Percentiles rank a stretch among this genome's conserved stretches.
Conservation (phyloP, 208 protist species). For the Sergeia podlipaevii region DNA sequence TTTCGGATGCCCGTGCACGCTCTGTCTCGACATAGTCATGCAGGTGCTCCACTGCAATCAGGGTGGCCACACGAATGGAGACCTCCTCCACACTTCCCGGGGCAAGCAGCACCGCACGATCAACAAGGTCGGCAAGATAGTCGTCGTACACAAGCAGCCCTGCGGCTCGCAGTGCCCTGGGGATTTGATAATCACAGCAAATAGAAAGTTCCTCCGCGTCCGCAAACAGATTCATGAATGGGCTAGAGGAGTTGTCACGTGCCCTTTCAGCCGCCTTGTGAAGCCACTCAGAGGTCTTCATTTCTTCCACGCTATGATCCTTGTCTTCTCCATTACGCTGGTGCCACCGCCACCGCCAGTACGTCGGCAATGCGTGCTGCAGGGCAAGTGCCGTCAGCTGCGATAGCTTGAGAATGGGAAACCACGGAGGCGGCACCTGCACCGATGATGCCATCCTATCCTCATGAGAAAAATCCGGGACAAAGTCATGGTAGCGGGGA, state of each 20-base stretch:
- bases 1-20: neutral
- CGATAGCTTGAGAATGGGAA: slow-evolving; percentile 74
- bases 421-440: neutral
- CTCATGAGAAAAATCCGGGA: neutral
- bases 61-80: slow-evolving; percentile 58
- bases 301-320: too few relatives aligned
- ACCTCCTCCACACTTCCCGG: slow-evolving; percentile 45
- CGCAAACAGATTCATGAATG: too few relatives aligned
- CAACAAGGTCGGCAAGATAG: slow-evolving; percentile 33
- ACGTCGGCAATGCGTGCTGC: slow-evolving; percentile 35
- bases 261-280: too few relatives aligned
- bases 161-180: slow-evolving; percentile 60
- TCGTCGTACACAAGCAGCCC: slow-evolving; percentile 60
- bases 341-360: slow-evolving; percentile 22
- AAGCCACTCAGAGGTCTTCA: too few relatives aligned
- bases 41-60: slow-evolving; percentile 44
- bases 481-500: slow-evolving; percentile 65
- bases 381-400: slow-evolving; percentile 72
- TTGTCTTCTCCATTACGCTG: too few relatives aligned
- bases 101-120: slow-evolving; percentile 42
- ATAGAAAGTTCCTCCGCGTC: slow-evolving; percentile 53
- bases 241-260: too few relatives aligned
- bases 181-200: slow-evolving; percentile 89
- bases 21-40: neutral
- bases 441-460: too few relatives aligned